Percentiles rank a stretch among this genome's conserved stretches.
Conservation (phyloP, 2,329 filamentous ascomycete species). For the Nigrograna mackinnonii region DNA sequence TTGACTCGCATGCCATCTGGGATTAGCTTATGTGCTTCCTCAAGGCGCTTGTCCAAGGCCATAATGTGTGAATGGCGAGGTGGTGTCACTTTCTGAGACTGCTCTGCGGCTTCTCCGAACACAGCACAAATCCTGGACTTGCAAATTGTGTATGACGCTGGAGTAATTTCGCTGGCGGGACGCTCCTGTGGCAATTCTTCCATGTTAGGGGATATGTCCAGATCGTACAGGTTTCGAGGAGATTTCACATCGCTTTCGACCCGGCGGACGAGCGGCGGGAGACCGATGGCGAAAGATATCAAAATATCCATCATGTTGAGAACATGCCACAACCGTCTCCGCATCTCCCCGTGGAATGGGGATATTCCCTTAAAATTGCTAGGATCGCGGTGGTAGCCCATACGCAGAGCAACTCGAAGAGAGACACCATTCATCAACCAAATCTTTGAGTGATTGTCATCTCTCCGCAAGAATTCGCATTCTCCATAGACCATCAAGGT, state of each 20-base stretch:
- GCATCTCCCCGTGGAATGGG: constrained; percentile 41
- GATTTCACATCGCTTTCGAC: constrained; percentile 35
- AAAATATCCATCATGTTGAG: constrained; percentile 38
- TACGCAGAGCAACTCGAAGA: constrained; percentile 29
- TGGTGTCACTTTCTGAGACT: constrained; percentile 39
- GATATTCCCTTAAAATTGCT: constrained; percentile 29
- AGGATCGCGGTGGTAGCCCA: constrained; percentile 45
- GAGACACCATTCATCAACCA: constrained; percentile 26
- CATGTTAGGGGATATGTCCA: constrained; percentile 39
- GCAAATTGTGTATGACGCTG: constrained; percentile 37
- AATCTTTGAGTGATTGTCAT: constrained; percentile 23
- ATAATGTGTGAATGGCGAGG: constrained; percentile 43
- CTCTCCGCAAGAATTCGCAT: constrained; percentile 22
- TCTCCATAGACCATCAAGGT: constrained; percentile 16
- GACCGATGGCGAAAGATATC: constrained; percentile 36
- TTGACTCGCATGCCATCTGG: constrained; percentile 42
- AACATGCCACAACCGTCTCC: constrained; percentile 37
- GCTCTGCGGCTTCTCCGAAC: constrained; percentile 44
- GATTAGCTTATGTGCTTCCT: constrained; percentile 35
- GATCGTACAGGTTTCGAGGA: constrained; percentile 42
- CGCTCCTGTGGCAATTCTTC: constrained; percentile 18
- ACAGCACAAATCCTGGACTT: constrained; percentile 38
- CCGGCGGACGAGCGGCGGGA: constrained; percentile 37
- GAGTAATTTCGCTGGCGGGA: constrained; percentile 23
- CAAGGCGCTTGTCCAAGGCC: constrained; percentile 39